Base-by-base conservation (phyloP, 768 basidiomycete genomes). In the Mycena leptocephala region DNA sequence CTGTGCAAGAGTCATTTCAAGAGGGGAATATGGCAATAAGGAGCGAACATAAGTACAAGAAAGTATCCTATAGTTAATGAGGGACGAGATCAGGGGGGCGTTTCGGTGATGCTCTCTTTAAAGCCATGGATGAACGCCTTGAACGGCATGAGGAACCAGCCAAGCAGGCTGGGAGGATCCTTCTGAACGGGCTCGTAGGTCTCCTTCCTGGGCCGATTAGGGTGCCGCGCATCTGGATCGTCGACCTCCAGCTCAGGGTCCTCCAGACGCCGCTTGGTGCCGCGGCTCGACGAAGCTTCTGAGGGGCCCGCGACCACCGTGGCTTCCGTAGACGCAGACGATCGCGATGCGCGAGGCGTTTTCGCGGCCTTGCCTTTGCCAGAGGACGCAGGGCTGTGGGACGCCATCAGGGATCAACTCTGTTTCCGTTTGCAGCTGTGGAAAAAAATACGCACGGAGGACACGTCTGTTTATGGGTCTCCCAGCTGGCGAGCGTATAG, bases 91-190 rank as follows among this genome's bases (percentile, higher is more conserved):
- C 75, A 76, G n/a, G 75, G 75, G n/a, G 75, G 65, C 59, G 75
- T 37, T 63, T 72, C 75, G 14, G 70, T 16, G 77, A 93, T 82
- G 79, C 92, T 91, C 83, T 94, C 92, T 78, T 90, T 90, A 85
- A 95, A 94, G 24, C 93, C 93, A 76, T 90, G 89, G 69, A 92
- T 86, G 81, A 95, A 94, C 8, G 91, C 90, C 80, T 90, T 88
- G 83, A 94, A 86, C 7, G 93, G 93, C 48, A 90, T 85, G 82
- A 91, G 83, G 79, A 94, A 87, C 93, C 92, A 93, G 39, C 90
- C 90, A 67, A 92, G 80, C 39, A 88, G 76, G 55, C 86, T 85
- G n/a, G 90, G 89, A 8, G 86, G 81, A 33, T 91, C 90, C 75
- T 81, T 85, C 73, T 84, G 81, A 5, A 90, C 87, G 0, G 87